Evolutionary conservation across 331 rosid genomes (phyloP).

Genomic region (Spiraea crenata): DNA sequence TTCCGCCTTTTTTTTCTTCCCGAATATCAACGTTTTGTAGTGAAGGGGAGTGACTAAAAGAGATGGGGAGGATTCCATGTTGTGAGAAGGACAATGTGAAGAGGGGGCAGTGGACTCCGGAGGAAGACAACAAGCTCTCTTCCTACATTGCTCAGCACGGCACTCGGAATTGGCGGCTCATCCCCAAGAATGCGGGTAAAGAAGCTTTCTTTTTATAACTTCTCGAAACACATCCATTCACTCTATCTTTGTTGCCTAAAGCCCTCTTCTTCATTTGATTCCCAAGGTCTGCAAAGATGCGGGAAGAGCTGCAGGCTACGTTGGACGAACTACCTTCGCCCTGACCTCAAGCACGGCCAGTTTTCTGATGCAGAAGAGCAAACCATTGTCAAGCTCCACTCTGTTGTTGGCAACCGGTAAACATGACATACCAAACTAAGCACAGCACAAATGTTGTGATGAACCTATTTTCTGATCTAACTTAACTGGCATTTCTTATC

Average conservation of each 20-base stretch:
- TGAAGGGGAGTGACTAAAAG: background rate
- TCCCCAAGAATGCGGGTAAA: conserved; percentile 77
- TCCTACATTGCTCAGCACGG: conserved; percentile 86
- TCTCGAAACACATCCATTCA: background rate
- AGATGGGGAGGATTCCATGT: conserved; percentile 86
- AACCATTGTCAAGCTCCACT: conserved; percentile 76
- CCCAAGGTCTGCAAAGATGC: conserved; percentile 71
- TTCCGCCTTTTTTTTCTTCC: background rate
- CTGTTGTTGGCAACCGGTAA: conserved; percentile 83
- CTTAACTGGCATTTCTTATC: conserved; percentile 2
- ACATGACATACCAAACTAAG: background rate
- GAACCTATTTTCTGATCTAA: background rate
- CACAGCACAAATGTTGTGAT: background rate
- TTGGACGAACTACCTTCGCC: conserved; percentile 78
- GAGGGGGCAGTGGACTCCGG: conserved; percentile 86
- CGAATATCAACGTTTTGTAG: background rate
- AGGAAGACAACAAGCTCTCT: conserved; percentile 84
- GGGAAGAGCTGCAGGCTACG: conserved; percentile 84
- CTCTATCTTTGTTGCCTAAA: background rate
- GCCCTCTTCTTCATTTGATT: background rate
- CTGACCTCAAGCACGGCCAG: conserved; percentile 87
- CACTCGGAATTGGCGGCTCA: conserved; percentile 85
- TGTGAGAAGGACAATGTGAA: conserved; percentile 73
- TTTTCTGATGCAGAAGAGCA: conserved; percentile 74
- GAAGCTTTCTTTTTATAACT: background rate